Percentiles rank a stretch among this genome's conserved stretches.
Evolutionary conservation across 345 rosid genomes (phyloP).

Genomic region (Linum tenue): DNA sequence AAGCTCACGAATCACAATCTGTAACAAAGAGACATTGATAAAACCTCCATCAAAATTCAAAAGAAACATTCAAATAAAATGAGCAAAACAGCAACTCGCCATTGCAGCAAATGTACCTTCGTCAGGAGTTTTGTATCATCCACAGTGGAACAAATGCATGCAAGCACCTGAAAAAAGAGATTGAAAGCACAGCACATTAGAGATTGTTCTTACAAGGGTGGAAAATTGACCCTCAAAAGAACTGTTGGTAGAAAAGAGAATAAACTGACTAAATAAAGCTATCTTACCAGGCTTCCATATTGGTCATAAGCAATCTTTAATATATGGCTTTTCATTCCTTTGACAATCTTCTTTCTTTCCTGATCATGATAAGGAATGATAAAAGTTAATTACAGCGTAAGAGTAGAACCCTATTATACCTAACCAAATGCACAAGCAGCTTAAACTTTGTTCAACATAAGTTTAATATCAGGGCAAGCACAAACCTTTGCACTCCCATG

Average conservation of each 20-base stretch:
- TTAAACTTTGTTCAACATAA: background rate
- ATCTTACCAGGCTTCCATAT: constrained; percentile 62
- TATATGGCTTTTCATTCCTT: constrained; percentile 68
- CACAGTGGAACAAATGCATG: constrained; percentile 52
- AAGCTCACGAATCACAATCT: constrained; percentile 75
- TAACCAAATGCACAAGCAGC: background rate
- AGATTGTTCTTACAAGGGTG: constrained; percentile 3
- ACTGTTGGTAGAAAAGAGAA: background rate
- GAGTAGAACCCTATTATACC: background rate
- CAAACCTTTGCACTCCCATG: constrained; percentile 93
- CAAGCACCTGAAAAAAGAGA: constrained; percentile 52
- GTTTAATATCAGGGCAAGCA: constrained; percentile 1
- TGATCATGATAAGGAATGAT: constrained; percentile 18
- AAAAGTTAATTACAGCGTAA: background rate
- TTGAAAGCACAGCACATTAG: background rate
- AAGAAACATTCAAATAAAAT: constrained; percentile 6
- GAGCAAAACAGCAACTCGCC: constrained; percentile 1
- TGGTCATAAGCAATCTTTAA: constrained; percentile 62
- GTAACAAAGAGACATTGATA: constrained; percentile 24
- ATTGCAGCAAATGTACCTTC: constrained; percentile 42
- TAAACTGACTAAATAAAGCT: background rate
- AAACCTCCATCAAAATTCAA: constrained; percentile 12
- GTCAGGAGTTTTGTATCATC: constrained; percentile 91
- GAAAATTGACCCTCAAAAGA: constrained; percentile 9
- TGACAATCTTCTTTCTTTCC: constrained; percentile 91